Conservation (phyloP, 179 eudicot species). For the Silene vulgaris region DNA sequence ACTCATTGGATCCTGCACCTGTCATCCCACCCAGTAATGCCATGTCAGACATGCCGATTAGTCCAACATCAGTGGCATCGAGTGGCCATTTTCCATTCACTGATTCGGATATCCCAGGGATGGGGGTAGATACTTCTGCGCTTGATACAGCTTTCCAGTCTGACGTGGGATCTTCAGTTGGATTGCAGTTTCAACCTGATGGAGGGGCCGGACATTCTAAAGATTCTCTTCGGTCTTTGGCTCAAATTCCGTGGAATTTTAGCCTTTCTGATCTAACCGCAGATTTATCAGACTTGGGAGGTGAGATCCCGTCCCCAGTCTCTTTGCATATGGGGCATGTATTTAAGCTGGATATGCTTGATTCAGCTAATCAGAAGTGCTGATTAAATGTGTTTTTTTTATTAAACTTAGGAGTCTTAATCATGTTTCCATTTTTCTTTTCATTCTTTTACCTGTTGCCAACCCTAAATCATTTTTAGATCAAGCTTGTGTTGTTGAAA, state of each 20-base stretch:
- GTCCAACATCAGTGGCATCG: slow-evolving; percentile 96
- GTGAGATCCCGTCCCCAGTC: slow-evolving; percentile 31
- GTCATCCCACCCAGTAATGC: slow-evolving; percentile 55
- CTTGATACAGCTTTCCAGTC: slow-evolving; percentile 81
- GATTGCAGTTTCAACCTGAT: slow-evolving; percentile 79
- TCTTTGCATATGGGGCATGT: neutral
- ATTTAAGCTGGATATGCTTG: neutral
- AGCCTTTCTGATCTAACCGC: slow-evolving; percentile 95
- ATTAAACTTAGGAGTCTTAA: too few relatives aligned
- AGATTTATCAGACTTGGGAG: slow-evolving; percentile 92
- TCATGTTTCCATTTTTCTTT: too few relatives aligned
- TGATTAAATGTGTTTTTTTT: too few relatives aligned
- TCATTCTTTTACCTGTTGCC: too few relatives aligned
- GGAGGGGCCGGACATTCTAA: slow-evolving; percentile 65
- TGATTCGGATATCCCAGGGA: slow-evolving; percentile 78
- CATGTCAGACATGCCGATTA: slow-evolving; percentile 77
- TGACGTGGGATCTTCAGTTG: slow-evolving; percentile 78
- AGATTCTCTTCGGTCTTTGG: slow-evolving; percentile 71
- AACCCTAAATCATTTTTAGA: too few relatives aligned
- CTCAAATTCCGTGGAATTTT: slow-evolving; percentile 93
- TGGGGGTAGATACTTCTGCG: slow-evolving; percentile 84
- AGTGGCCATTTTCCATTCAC: slow-evolving; percentile 87
- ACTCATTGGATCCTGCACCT: slow-evolving; percentile 52
- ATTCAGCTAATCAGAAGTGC: neutral
- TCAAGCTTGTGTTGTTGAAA: too few relatives aligned